Evolutionary conservation across 768 basidiomycete genomes (phyloP).

Genomic region (Clavaria fumosa): DNA sequence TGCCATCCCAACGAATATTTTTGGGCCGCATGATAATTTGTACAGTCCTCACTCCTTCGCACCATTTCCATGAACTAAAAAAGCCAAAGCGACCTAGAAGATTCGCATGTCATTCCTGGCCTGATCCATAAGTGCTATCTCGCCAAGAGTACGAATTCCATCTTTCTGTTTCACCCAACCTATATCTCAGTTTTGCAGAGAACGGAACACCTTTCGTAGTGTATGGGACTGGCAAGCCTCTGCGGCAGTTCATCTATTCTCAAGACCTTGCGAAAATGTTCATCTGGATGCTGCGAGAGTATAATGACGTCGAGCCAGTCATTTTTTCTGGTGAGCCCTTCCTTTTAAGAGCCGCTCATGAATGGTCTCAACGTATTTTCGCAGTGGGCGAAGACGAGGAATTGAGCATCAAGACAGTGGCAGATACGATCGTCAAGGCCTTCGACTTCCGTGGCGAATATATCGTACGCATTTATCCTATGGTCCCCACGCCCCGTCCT

Average conservation of each 20-base stretch:
- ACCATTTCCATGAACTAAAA: neutral
- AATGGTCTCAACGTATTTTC: too few relatives aligned
- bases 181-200: constrained; percentile 24
- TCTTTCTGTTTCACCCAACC: too few relatives aligned
- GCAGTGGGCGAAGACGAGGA: constrained; percentile 86
- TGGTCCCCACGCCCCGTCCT: neutral
- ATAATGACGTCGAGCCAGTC: constrained; percentile 82
- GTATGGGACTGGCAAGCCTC: constrained; percentile 79
- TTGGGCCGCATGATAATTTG: constrained; percentile 92
- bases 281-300: constrained; percentile 83
- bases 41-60: constrained; percentile 18
- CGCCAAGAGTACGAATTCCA: constrained; percentile 66
- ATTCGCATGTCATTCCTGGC: constrained; percentile 87
- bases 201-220: constrained; percentile 76
- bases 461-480: constrained; percentile 32
- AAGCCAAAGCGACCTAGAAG: constrained; percentile 55
- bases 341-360: constrained; percentile 1
- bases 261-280: constrained; percentile 87
- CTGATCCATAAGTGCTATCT: constrained; percentile 86
- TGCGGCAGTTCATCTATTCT: constrained; percentile 94
- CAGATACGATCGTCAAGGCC: constrained; percentile 75
- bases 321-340: constrained; percentile 65
- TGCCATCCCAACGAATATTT: constrained; percentile 95
- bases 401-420: constrained; percentile 79
- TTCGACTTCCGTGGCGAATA: constrained; percentile 69